phyloP scores from a whole-genome alignment of 2,329 filamentous ascomycete genomes.

The Orbilia javanica region DNA sequence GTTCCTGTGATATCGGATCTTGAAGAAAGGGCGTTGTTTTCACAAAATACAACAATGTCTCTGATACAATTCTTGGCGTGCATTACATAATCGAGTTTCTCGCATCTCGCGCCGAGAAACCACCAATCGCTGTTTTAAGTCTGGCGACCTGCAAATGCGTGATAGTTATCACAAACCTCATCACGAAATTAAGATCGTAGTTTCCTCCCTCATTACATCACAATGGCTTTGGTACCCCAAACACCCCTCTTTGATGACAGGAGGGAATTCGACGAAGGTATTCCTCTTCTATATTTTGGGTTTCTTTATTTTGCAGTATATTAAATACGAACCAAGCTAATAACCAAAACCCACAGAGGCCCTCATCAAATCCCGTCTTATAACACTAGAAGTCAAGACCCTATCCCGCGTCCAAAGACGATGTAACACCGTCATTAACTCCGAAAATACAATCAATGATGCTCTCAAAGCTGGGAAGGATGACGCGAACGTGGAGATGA shows the following conservation, averaged over 20 bases:
- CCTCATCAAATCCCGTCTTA: constrained; percentile 62
- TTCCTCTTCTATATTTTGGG: too few species aligned
- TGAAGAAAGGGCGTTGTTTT: neutral
- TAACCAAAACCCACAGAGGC: constrained; percentile 58
- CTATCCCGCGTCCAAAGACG: constrained; percentile 61
- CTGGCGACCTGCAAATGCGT: neutral
- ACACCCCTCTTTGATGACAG: constrained; percentile 26
- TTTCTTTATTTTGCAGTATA: neutral
- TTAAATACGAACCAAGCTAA: neutral
- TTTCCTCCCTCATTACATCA: neutral
- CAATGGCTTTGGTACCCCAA: constrained; percentile 54
- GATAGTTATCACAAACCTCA: constrained; percentile 1
- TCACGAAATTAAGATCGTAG: neutral
- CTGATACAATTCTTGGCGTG: neutral
- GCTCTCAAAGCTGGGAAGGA: constrained; percentile 32
- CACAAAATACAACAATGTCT: constrained; percentile 16
- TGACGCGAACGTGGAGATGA: constrained; percentile 48
- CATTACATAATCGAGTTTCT: neutral
- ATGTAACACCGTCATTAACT: constrained; percentile 46
- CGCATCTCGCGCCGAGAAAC: constrained; percentile 16
- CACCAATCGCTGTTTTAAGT: neutral
- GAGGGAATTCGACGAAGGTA: constrained; percentile 52
- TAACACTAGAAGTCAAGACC: constrained; percentile 61
- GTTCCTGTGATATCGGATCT: neutral
- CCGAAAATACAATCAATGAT: constrained; percentile 51